Percentiles rank a stretch among this genome's conserved stretches.
These are phyloP conservation scores for Orbilia brochopaga DNA, from an alignment of 2,329 filamentous ascomycete genomes.

Conservation along the genomic window DNA sequence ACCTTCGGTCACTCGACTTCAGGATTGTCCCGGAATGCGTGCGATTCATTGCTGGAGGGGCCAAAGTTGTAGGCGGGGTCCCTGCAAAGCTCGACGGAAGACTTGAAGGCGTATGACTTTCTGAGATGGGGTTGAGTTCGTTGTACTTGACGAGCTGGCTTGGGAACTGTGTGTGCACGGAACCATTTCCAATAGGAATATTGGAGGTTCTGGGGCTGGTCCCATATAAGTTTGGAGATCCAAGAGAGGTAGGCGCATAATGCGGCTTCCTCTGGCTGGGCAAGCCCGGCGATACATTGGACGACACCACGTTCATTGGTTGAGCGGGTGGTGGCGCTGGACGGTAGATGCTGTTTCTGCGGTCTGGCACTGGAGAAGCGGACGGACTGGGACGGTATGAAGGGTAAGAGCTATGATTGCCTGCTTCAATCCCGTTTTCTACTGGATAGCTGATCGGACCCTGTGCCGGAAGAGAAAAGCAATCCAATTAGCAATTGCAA, in stretches of 20 bases:
- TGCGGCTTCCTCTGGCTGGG: constrained; percentile 34
- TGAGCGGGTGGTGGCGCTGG: constrained; percentile 19
- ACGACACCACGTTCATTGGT: constrained; percentile 44
- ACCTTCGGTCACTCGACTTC: constrained; percentile 32
- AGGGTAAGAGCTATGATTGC: constrained; percentile 27
- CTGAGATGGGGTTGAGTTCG: constrained; percentile 34
- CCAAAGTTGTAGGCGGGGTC: constrained; percentile 14
- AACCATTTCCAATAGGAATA: constrained; percentile 24
- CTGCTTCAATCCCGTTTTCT: constrained; percentile 22
- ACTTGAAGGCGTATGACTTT: constrained; percentile 21
- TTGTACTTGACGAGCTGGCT: constrained; percentile 42
- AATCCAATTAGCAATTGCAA: constrained; percentile 35
- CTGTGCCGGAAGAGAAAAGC: constrained; percentile 10
- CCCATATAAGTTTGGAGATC: constrained; percentile 33
- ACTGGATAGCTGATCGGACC: constrained; percentile 35
- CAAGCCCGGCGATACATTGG: constrained; percentile 41
- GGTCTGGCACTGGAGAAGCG: constrained; percentile 33
- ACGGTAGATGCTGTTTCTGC: constrained; percentile 29
- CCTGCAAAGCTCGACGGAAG: constrained; percentile 37
- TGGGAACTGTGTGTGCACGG: constrained; percentile 28
- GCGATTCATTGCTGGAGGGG: constrained; percentile 41
- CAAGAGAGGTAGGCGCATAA: constrained; percentile 29
- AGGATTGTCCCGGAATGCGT: constrained; percentile 36
- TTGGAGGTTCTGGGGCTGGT: constrained; percentile 36
- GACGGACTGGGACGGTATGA: constrained; percentile 33